A percentile compares a stretch with the other conserved stretches of the same genome.
phyloP scores from a whole-genome alignment of 176 grass and related monocot species.

The Guadua angustifolia region DNA sequence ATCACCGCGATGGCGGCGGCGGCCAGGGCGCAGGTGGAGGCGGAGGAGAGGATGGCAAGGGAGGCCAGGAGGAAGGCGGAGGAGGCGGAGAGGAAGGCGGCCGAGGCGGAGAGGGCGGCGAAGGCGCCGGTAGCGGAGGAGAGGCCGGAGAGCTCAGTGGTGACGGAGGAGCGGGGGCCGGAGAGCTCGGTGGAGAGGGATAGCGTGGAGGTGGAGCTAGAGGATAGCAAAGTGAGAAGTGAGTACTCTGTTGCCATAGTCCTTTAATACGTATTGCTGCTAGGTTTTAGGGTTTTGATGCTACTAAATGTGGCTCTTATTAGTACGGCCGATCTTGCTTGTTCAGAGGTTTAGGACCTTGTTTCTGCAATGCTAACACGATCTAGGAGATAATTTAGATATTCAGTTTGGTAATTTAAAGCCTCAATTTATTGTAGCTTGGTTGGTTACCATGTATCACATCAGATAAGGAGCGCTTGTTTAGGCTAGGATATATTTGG shows the following conservation, averaged over 20 bases:
- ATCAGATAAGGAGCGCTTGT: background rate
- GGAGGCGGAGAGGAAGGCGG: conserved; percentile 35
- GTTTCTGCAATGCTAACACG: background rate
- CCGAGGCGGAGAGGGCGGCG: background rate
- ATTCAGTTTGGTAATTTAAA: background rate
- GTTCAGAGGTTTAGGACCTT: background rate
- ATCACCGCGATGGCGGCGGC: conserved; percentile 59
- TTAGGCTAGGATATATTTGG: background rate
- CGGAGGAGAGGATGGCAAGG: conserved; percentile 52
- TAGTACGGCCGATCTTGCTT: background rate
- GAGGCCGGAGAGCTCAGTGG: background rate
- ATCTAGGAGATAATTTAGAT: background rate
- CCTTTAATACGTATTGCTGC: conserved; percentile 8
- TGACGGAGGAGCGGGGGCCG: conserved; percentile 33
- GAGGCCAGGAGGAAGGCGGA: conserved; percentile 52
- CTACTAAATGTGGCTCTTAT: background rate
- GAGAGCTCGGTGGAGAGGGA: conserved; percentile 39
- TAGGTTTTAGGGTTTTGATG: background rate
- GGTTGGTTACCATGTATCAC: background rate
- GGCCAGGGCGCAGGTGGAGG: conserved; percentile 72
- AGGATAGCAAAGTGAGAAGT: conserved; percentile 57
- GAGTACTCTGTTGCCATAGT: conserved; percentile 29
- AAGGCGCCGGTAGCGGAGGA: conserved; percentile 34
- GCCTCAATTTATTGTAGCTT: background rate
- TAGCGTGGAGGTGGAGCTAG: conserved; percentile 45